Conservation (phyloP, 805 yeast genomes). For the Suhomyces kilbournensis region DNA sequence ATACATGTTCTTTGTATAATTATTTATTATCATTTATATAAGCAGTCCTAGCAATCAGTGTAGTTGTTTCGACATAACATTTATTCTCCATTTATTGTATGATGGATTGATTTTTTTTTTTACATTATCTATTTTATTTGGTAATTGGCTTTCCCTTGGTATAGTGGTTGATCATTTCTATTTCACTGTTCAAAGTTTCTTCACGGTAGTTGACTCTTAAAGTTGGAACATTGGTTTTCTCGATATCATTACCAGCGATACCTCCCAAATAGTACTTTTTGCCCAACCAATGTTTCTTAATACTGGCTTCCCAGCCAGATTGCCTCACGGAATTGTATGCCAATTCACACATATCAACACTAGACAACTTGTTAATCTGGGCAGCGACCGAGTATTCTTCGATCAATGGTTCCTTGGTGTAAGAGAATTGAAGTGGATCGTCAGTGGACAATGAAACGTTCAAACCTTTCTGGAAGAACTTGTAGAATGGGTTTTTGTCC, state of each 20-base stretch:
- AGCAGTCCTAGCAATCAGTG: background rate
- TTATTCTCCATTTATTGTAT: background rate
- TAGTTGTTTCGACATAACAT: background rate
- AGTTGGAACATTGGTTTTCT: conserved; percentile 92
- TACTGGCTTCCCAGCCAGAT: conserved; percentile 86
- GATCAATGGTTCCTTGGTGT: conserved; percentile 94
- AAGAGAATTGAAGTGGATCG: conserved; percentile 96
- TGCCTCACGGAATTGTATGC: conserved; percentile 91
- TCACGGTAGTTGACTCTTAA: conserved; percentile 80
- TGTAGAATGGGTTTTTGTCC: conserved; percentile 93
- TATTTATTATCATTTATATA: background rate
- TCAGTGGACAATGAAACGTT: conserved; percentile 94
- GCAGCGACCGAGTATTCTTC: conserved; percentile 99
- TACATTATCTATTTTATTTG: background rate
- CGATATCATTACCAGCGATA: conserved; percentile 81
- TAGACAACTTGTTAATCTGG: conserved; percentile 88
- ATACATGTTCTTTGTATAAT: background rate
- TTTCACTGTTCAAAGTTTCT: conserved; percentile 73
- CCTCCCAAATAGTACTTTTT: conserved; percentile 56
- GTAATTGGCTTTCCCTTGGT: conserved; percentile 21
- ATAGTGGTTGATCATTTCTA: conserved; percentile 63
- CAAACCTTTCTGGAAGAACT: conserved; percentile 87
- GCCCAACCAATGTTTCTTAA: conserved; percentile 94
- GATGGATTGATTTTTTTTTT: no score
- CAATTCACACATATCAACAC: conserved; percentile 96